phyloP scores from a whole-genome alignment of 225 moss, liverwort and hornwort species.

The Bryum argenteum region DNA sequence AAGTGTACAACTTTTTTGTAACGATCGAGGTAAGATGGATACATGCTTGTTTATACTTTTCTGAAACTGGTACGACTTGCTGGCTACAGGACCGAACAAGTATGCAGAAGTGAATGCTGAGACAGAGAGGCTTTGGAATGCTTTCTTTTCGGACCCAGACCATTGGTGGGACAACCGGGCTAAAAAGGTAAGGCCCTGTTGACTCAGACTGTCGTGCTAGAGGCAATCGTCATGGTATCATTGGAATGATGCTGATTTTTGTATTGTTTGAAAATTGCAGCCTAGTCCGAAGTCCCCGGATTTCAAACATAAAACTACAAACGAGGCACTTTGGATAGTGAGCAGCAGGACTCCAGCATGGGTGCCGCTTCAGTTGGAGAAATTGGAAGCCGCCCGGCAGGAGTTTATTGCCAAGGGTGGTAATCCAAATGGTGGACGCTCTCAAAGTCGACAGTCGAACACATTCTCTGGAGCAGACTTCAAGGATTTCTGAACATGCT shows the following conservation, averaged over 20 bases:
- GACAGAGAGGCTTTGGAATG: conserved; percentile 87
- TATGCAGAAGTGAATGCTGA: conserved; percentile 52
- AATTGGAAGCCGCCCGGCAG: conserved; percentile 54
- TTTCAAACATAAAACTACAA: conserved; percentile 89
- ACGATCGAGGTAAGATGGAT: conserved; percentile 14
- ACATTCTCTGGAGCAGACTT: conserved; percentile 43
- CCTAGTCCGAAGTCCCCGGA: conserved; percentile 82
- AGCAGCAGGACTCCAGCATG: conserved; percentile 79
- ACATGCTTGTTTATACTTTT: conserved; percentile 12
- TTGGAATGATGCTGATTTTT: conserved; percentile 15
- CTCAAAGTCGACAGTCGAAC: conserved; percentile 38
- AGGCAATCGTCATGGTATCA: neutral
- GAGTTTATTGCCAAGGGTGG: conserved; percentile 51
- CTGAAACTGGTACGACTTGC: conserved; percentile 8
- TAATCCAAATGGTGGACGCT: conserved; percentile 39
- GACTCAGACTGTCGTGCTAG: neutral
- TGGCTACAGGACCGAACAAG: conserved; percentile 39
- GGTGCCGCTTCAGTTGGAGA: conserved; percentile 74
- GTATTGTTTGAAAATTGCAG: conserved; percentile 47
- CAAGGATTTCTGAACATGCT: conserved; percentile 50
- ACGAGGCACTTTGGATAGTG: conserved; percentile 82
- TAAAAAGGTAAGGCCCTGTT: conserved; percentile 55
- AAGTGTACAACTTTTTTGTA: neutral
- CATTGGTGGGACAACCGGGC: conserved; percentile 97
- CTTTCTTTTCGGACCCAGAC: conserved; percentile 78